Evolutionary conservation across 345 rosid species (phyloP), one percentile per base, ranked within the genome.

Genomic region (Citrus hindsii): DNA sequence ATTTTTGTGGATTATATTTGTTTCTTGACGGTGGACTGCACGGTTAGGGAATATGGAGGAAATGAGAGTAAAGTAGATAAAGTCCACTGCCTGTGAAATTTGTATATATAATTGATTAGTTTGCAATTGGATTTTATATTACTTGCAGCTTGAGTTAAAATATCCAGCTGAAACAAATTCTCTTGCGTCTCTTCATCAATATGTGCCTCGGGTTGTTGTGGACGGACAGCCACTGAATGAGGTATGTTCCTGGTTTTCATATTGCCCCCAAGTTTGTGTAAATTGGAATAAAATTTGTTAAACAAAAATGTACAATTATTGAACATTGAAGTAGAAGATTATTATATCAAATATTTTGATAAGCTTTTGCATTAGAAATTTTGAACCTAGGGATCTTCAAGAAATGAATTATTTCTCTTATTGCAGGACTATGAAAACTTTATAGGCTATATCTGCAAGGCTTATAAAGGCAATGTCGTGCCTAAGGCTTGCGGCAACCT

Each of bases 131-230:
- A 22, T 13, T 46, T 48, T 22, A 32, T 61, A 35, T 35, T 35
- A 77, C 74, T 27, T 84, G 87, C 93, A 93, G 99, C 97, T 95
- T 81, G 94, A 90, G 78, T 77, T 95, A 75, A 67, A 85, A 82
- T 92, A 91, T 83, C 97, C 92, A 19, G 89, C 89, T 19, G 99
- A 95, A 85, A 95, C 98, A 7, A 78, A 78, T 81, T 88, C 90
- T 33, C 96, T 92, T 55, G 77, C 88, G 77, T 98, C 99, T 60
- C 96, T 98, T 79, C 98, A 95, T 82, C 35, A 77, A 46, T 95
- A 92, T 63, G 99, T 95, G 71, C 98, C 99, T 4, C 92, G 98
- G 98, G 97, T 91, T 4, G 94, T 90, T 42, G 99, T 95, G 72
- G 83, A 95, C 83, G 97, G 96, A 42, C 89, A 88, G 81, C 99